Percentiles rank a stretch among this genome's conserved stretches.
Evolutionary conservation across 148 eudicot genomes (phyloP).

Genomic region (Chenopodium quinoa): DNA sequence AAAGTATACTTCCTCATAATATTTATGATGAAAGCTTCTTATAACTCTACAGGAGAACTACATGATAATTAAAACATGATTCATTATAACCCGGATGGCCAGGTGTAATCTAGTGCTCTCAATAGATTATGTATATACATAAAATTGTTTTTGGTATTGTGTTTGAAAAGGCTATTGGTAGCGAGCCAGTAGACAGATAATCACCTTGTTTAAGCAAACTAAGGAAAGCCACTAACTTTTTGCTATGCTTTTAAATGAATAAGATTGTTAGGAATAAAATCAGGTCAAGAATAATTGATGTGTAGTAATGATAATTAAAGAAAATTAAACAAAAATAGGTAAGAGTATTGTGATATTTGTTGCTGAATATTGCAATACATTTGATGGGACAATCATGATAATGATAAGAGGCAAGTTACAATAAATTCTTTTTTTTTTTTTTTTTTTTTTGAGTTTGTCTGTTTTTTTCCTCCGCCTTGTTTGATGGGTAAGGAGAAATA

Average conservation of each 20-base stretch:
- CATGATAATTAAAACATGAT: background rate
- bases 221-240: background rate
- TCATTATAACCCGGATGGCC: background rate
- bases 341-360: background rate
- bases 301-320: background rate
- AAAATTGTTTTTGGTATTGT: background rate
- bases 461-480: background rate
- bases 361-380: background rate
- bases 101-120: background rate
- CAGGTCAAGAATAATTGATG: background rate
- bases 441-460: background rate
- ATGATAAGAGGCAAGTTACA: background rate
- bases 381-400: background rate
- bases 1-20: conserved; percentile 2
- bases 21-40: background rate
- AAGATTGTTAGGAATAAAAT: background rate
- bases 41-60: background rate
- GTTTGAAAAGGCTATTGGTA: background rate
- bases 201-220: background rate
- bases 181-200: background rate
- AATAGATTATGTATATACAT: background rate
- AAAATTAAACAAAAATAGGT: too few relatives aligned
- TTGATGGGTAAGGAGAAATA: background rate
- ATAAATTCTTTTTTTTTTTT: background rate
- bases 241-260: background rate